A percentile compares a stretch with the other conserved stretches of the same genome.
Evolutionary conservation across 305 asterid species (phyloP).

Genomic region (Nicotiana rustica): DNA sequence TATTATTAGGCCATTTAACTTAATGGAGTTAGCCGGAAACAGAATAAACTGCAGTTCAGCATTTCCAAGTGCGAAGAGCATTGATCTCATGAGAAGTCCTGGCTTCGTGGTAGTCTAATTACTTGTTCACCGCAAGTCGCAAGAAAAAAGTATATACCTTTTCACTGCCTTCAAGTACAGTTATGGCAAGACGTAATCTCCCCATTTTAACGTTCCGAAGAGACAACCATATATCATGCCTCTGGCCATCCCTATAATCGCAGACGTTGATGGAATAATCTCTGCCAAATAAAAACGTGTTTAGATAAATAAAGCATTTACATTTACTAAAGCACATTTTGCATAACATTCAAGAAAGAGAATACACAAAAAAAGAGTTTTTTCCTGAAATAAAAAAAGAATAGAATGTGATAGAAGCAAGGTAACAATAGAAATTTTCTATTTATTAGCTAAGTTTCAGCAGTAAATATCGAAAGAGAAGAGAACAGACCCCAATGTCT

Average conservation of each 20-base stretch:
- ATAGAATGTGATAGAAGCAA: not conserved
- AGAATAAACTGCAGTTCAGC: not conserved
- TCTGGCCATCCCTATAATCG: constrained; percentile 75
- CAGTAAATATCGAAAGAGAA: constrained; percentile 23
- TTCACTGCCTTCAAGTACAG: constrained; percentile 60
- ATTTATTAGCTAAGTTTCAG: not conserved
- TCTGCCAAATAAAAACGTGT: constrained; percentile 50
- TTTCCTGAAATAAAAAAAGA: not conserved
- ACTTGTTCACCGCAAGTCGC: not conserved
- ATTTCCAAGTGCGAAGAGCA: not conserved
- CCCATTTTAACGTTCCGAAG: constrained; percentile 84
- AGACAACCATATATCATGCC: constrained; percentile 94
- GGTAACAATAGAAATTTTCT: too few relatives aligned
- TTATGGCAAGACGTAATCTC: constrained; percentile 84
- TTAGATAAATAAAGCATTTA: constrained; percentile 4
- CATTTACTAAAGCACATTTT: not conserved
- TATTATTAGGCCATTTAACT: not conserved
- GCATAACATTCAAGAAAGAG: constrained; percentile 19
- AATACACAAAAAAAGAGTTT: not conserved
- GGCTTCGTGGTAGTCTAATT: not conserved
- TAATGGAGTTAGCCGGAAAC: not conserved
- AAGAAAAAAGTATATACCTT: constrained; percentile 57
- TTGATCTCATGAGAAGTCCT: not conserved
- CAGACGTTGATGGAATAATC: constrained; percentile 63
- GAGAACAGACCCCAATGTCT: constrained; percentile 77